Percentiles rank a stretch among this genome's conserved stretches.
These are phyloP conservation scores for Mortierella hygrophila DNA, from an alignment of 192 early-diverging fungal genomes.

Conservation along the genomic window DNA sequence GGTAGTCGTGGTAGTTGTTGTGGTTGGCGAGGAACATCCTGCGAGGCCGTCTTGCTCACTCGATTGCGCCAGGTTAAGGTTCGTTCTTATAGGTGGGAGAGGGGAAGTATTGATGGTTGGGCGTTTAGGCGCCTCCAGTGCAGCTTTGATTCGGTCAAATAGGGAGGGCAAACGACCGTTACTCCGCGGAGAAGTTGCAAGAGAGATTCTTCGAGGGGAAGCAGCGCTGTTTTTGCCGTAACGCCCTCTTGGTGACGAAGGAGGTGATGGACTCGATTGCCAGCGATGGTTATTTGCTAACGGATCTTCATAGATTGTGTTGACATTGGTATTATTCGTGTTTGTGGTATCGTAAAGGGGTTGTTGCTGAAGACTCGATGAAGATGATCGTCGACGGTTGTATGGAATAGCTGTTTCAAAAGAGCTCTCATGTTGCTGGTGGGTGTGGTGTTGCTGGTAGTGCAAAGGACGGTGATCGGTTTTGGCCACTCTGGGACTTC, in stretches of 20 bases:
- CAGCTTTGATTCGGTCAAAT: slow-evolving; percentile 46
- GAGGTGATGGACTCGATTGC: neutral
- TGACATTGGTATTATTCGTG: neutral
- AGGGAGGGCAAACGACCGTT: slow-evolving; percentile 23
- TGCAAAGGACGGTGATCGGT: neutral
- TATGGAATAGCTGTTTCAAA: neutral
- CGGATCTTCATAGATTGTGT: neutral
- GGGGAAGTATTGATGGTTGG: slow-evolving; percentile 24
- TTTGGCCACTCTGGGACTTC: slow-evolving; percentile 16
- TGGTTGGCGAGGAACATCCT: neutral
- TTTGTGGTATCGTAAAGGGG: neutral
- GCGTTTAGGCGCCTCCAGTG: slow-evolving; percentile 31
- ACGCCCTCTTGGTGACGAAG: neutral
- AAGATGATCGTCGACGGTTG: neutral
- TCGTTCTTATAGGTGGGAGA: slow-evolving; percentile 1
- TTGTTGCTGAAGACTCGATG: neutral
- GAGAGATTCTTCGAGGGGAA: slow-evolving; percentile 23
- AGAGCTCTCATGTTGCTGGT: neutral
- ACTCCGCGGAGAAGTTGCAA: slow-evolving; percentile 36
- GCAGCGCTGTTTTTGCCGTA: neutral
- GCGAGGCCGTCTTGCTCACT: neutral
- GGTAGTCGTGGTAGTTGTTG: neutral
- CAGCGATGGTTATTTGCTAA: neutral
- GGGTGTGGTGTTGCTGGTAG: neutral
- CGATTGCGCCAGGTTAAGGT: slow-evolving; percentile 1